Evolutionary conservation across 371 early-diverging fungal species (phyloP).

Genomic region (Rhizopus arrhizus): DNA sequence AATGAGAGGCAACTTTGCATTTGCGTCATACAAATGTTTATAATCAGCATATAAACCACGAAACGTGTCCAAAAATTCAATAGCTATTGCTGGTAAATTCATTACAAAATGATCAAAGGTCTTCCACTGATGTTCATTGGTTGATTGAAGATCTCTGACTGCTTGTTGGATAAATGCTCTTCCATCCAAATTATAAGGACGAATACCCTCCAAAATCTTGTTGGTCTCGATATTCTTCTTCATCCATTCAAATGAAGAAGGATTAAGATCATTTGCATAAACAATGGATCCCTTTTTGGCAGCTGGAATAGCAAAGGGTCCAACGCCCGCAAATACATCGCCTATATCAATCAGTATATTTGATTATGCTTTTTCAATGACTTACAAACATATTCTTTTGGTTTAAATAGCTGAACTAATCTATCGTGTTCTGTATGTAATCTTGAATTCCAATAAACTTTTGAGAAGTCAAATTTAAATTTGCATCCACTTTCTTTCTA

Average conservation of each 20-base stretch:
- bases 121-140: constrained; percentile 45
- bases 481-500: constrained; percentile 90
- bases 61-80: constrained; percentile 91
- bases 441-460: constrained; percentile 99
- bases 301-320: constrained; percentile 97
- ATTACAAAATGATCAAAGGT: constrained; percentile 95
- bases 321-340: constrained; percentile 98
- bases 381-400: constrained; percentile 77
- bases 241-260: constrained; percentile 82
- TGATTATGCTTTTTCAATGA: not conserved
- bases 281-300: constrained; percentile 85
- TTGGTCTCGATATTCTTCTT: constrained; percentile 81
- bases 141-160: constrained; percentile 51
- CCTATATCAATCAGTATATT: constrained; percentile 33
- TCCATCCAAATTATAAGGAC: constrained; percentile 89
- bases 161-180: constrained; percentile 85
- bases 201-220: constrained; percentile 73
- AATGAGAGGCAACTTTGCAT: constrained; percentile 73
- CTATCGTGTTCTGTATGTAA: constrained; percentile 95
- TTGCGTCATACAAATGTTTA: constrained; percentile 37
- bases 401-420: constrained; percentile 76
- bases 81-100: constrained; percentile 96
- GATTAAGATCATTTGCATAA: constrained; percentile 98
- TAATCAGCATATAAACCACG: constrained; percentile 65
- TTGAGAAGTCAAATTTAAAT: constrained; percentile 94